Evolutionary conservation across 805 yeast species (phyloP), one percentile per base, ranked within the genome.

Genomic region (Ogataea siamensis): DNA sequence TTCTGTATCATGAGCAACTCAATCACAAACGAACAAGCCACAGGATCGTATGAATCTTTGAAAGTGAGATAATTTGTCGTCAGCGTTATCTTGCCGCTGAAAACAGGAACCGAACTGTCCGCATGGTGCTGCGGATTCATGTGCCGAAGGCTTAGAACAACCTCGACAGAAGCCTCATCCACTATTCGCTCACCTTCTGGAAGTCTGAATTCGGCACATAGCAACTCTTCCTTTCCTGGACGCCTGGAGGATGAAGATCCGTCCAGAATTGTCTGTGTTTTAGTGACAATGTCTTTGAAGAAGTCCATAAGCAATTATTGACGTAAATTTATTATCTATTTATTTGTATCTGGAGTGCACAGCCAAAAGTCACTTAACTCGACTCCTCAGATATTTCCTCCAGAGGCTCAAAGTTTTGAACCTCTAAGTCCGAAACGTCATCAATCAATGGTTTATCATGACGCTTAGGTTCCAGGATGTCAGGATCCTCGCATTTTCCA

Each of bases 1-100:
- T 87, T 80, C 53, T 83, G 80, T 25, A 93, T 65, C 1, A 95
- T 77, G 2, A 89, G 77, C 28, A 93, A 63, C 45, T 91, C 93
- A 19, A 91, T 50, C 3, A 72, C 72, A 53, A 91, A 75, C 5
- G 77, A 72, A 55, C 93, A 83, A 30, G 79, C 74, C 39, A 78
- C 70, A 32, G 72, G 70, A 51, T 87, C 94, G 50, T 77, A 78
- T 5, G 76, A 71, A 50, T 86, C 87, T 42, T 76, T 70, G 54
- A 89, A 91, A 15, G 85, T 76, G 24, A 93, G 57, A 55, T 78
- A 93, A 47, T 83, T 85, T 39, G 78, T 78, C 1, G 95, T 83
- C 29, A 93, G 59, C 49, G 67, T 81, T n/a, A 89, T 50, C 63
- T 71, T 64, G 51, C 99, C 85, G 37, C 45, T 51, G 38, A 41